Evolutionary conservation across 2,329 filamentous ascomycete species (phyloP).

Genomic region (Nothopassalora personata): DNA sequence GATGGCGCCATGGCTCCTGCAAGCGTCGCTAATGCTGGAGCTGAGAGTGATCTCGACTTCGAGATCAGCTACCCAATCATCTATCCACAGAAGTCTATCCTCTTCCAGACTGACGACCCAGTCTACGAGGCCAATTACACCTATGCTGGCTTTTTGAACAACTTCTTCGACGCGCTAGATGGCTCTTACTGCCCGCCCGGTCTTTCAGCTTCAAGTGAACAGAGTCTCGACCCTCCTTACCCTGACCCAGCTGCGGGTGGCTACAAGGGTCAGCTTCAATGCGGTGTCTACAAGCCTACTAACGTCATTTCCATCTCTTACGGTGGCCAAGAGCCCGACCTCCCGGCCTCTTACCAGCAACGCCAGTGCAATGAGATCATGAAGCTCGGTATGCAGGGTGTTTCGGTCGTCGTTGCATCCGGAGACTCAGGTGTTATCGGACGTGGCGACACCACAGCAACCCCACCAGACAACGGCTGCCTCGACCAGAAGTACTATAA

Average conservation of each 20-base stretch:
- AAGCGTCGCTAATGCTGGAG: constrained; percentile 44
- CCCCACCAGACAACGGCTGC: constrained; percentile 33
- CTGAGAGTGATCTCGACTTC: constrained; percentile 46
- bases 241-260: constrained; percentile 27
- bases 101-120: constrained; percentile 45
- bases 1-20: constrained; percentile 27
- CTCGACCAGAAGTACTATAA: constrained; percentile 22
- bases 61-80: constrained; percentile 47
- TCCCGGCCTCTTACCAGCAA: constrained; percentile 44
- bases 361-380: constrained; percentile 43
- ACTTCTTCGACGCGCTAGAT: constrained; percentile 45
- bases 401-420: constrained; percentile 45
- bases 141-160: constrained; percentile 37
- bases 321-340: constrained; percentile 49
- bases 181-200: constrained; percentile 45
- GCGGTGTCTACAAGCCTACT: constrained; percentile 47
- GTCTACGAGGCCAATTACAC: constrained; percentile 34
- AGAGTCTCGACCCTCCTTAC: constrained; percentile 50
- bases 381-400: constrained; percentile 48
- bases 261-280: constrained; percentile 45
- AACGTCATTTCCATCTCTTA: constrained; percentile 59
- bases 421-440: constrained; percentile 43
- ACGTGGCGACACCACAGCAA: constrained; percentile 16
- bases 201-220: constrained; percentile 26
- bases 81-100: constrained; percentile 47